Percentiles rank a stretch among this genome's conserved stretches.
phyloP scores from a whole-genome alignment of 2,329 filamentous ascomycete genomes.

The Camillea tinctor region DNA sequence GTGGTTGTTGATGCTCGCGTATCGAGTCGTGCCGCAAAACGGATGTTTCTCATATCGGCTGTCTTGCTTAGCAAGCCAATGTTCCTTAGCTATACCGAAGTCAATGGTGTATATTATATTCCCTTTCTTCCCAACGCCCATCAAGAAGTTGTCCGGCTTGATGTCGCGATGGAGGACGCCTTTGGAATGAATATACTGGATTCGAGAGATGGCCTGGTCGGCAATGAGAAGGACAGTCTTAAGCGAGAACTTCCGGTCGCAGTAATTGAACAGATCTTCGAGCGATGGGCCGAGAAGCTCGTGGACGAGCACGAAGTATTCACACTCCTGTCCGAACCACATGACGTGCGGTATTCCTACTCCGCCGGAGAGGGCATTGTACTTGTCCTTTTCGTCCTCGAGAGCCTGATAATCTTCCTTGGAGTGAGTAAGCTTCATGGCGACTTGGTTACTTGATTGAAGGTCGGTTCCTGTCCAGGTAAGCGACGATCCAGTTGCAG shows the following conservation, averaged over 20 bases:
- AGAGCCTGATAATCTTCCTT: too few relatives aligned
- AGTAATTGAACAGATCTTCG: constrained; percentile 31
- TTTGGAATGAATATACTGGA: constrained; percentile 25
- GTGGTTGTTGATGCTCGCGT: constrained; percentile 8
- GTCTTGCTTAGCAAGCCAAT: background rate
- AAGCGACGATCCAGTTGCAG: too few relatives aligned
- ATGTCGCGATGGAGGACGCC: constrained; percentile 28
- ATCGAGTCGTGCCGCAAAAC: constrained; percentile 23
- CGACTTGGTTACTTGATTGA: too few relatives aligned
- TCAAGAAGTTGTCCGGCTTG: constrained; percentile 31
- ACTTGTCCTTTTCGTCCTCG: constrained; percentile 5
- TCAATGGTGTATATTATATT: constrained; percentile 29
- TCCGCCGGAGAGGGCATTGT: constrained; percentile 6
- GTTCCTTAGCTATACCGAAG: constrained; percentile 26
- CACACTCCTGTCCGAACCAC: constrained; percentile 10
- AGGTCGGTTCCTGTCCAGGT: too few relatives aligned
- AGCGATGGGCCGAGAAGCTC: constrained; percentile 27
- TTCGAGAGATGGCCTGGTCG: constrained; percentile 27
- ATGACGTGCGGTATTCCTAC: constrained; percentile 13
- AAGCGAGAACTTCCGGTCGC: constrained; percentile 27
- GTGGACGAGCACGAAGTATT: constrained; percentile 17
- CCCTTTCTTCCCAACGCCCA: constrained; percentile 25
- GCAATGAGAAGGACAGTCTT: constrained; percentile 31
- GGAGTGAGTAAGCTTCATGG: too few relatives aligned
- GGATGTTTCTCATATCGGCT: constrained; percentile 2